Base-by-base conservation (phyloP, 164 flowering plant genomes). In the Stephania japonica region DNA sequence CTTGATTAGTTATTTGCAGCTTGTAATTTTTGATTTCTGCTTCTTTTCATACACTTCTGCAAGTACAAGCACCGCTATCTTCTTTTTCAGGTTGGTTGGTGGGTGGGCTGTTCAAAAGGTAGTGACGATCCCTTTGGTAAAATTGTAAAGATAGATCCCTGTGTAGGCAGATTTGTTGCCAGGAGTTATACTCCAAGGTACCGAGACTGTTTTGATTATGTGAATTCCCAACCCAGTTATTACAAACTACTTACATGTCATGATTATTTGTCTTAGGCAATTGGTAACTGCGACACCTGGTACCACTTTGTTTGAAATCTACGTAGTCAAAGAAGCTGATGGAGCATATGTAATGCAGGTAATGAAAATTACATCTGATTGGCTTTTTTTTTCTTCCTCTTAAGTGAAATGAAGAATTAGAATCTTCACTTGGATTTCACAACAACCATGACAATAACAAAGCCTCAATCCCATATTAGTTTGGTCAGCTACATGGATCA, bases 111-210 rank as follows among this genome's bases (percentile, higher is more conserved):
- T 78, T 86, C 94, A 24, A 85, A 86, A 72, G 96, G 88, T 78
- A 87, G 91, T 72, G 84, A 83, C 77, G 97, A 95, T 76, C 97
- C 94, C 41, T 91, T 91, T 80, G 99, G 98, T 43, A 85, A 85
- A 81, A 64, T 95, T 16, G 81, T 95, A 27, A 88, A 81, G 44
- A 88, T 95, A 79, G 87, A 92, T 68, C 98, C 99, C 61, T 89
- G 91, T 42, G 83, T 89, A 14, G 99, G 99, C 68, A 87, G 93
- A 86, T 95, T 91, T 81, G 78, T 93, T 43, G 99, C 88, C 64
- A 85, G 85, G 82, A 86, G 86, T 84, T 95, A 88, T 79, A 93
- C 87, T 80, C 97, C 99, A 75, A 89, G 97, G 99, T 91, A 79
- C 70, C n/a, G 67, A 69, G 19, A 21, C 1, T 65, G 70, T 73